phyloP scores from a whole-genome alignment of 768 basidiomycete species.

The Boletus eberwhitei region DNA sequence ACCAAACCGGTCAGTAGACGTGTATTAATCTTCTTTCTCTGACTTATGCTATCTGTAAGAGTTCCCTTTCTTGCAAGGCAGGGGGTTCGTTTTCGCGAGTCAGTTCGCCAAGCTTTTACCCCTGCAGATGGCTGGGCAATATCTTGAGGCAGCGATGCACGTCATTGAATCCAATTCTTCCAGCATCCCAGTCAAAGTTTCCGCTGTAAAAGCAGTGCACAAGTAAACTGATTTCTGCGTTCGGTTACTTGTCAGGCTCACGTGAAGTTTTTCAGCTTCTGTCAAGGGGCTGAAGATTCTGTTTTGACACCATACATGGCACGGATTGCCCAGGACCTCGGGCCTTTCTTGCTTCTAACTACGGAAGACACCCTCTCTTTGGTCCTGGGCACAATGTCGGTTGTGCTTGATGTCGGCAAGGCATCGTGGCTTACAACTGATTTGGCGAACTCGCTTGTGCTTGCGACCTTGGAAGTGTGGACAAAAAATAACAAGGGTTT shows the following conservation, averaged over 20 bases:
- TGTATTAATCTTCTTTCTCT: not conserved
- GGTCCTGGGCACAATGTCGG: conserved; percentile 80
- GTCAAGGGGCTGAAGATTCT: conserved; percentile 54
- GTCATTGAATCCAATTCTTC: conserved; percentile 74
- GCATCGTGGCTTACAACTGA: conserved; percentile 70
- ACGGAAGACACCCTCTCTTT: conserved; percentile 88
- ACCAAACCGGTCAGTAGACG: conserved; percentile 56
- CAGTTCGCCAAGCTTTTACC: conserved; percentile 79
- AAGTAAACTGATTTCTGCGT: conserved; percentile 56
- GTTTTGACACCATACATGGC: conserved; percentile 62
- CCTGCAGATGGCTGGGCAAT: conserved; percentile 70
- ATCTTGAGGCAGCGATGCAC: conserved; percentile 81
- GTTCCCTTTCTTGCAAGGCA: conserved; percentile 88
- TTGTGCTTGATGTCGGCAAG: conserved; percentile 70
- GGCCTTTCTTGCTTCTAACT: conserved; percentile 75
- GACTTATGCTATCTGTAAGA: conserved; percentile 42
- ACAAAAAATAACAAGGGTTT: conserved; percentile 81
- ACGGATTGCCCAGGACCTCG: conserved; percentile 75
- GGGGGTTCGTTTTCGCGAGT: conserved; percentile 92
- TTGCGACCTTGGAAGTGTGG: conserved; percentile 78
- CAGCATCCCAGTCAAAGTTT: conserved; percentile 86
- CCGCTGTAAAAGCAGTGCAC: conserved; percentile 88
- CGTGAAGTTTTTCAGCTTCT: conserved; percentile 52
- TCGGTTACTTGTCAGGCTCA: not conserved
- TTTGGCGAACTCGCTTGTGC: conserved; percentile 61